A percentile compares a stretch with the other conserved stretches of the same genome.
Conservation (phyloP, 176 grass and related monocot genomes). For the Neostapfia colusana region DNA sequence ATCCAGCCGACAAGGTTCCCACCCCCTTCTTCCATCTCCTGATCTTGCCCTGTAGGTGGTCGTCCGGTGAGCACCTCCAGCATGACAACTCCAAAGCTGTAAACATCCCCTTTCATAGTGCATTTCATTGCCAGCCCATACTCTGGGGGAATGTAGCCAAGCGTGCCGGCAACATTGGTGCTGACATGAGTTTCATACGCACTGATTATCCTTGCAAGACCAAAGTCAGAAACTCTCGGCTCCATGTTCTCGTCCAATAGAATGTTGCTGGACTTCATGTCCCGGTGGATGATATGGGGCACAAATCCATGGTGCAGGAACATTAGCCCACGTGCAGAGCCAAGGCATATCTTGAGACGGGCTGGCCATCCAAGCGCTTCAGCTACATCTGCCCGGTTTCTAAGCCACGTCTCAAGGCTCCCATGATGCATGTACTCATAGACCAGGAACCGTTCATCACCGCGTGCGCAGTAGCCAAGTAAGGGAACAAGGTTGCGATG, state of each 20-base stretch:
- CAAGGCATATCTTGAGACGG: slow-evolving; percentile 66
- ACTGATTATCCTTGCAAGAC: slow-evolving; percentile 82
- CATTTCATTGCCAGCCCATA: slow-evolving; percentile 66
- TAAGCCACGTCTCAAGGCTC: slow-evolving; percentile 70
- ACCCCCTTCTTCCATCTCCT: slow-evolving; percentile 50
- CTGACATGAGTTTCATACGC: slow-evolving; percentile 85
- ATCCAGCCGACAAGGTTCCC: slow-evolving; percentile 72
- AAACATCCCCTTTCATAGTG: slow-evolving; percentile 69
- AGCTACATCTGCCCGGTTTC: slow-evolving; percentile 43
- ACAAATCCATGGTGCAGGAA: slow-evolving; percentile 89
- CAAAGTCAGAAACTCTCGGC: slow-evolving; percentile 72
- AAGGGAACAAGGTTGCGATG: slow-evolving; percentile 77
- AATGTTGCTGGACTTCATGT: slow-evolving; percentile 92
- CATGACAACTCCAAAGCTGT: slow-evolving; percentile 79
- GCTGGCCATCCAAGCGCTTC: slow-evolving; percentile 62
- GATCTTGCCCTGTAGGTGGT: slow-evolving; percentile 50
- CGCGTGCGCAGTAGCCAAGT: slow-evolving; percentile 64
- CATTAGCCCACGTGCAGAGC: slow-evolving; percentile 62
- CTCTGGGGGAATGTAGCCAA: slow-evolving; percentile 88
- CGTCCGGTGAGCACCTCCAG: slow-evolving; percentile 74
- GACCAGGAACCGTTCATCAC: slow-evolving; percentile 67
- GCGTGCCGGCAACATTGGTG: slow-evolving; percentile 74
- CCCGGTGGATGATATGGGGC: slow-evolving; percentile 79
- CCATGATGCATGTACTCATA: slow-evolving; percentile 88
- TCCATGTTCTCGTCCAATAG: slow-evolving; percentile 66